These are phyloP conservation scores for Zoysia japonica DNA, from an alignment of 176 grass and related monocot species.

Conservation along the genomic window DNA sequence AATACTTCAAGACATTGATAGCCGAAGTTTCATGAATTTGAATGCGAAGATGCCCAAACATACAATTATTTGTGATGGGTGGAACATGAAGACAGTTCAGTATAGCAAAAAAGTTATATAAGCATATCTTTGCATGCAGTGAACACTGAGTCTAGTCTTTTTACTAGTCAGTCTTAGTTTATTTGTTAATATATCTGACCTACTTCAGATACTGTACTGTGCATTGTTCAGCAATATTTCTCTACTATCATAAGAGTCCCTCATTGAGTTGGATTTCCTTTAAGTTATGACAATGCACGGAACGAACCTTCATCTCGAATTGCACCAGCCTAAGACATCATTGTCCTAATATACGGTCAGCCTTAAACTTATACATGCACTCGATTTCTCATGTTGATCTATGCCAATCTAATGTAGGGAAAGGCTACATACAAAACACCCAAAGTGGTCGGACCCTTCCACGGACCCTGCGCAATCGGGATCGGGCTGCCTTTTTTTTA, in stretches of 20 bases:
- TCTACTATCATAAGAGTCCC: background rate
- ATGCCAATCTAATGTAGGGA: background rate
- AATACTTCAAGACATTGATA: background rate
- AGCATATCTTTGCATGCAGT: conserved; percentile 15
- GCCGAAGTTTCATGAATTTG: background rate
- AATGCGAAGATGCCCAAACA: background rate
- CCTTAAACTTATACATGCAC: background rate
- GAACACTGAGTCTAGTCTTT: conserved; percentile 11
- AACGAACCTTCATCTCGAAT: conserved; percentile 12
- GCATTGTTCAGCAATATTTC: background rate
- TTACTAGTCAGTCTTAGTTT: background rate
- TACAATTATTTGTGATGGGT: background rate
- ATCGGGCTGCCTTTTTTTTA: no score
- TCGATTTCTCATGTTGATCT: background rate
- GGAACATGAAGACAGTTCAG: background rate
- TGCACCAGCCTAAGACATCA: background rate
- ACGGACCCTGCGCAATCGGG: no score
- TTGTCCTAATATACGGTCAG: conserved; percentile 8
- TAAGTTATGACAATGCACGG: background rate
- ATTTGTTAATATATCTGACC: background rate
- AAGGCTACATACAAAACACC: no score
- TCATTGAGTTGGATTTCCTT: conserved; percentile 21
- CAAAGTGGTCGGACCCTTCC: no score
- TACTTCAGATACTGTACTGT: background rate
- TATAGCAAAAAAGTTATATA: conserved; percentile 4